Base-by-base conservation (phyloP, 2,329 filamentous ascomycete species). In the Graphilbum sp. region DNA sequence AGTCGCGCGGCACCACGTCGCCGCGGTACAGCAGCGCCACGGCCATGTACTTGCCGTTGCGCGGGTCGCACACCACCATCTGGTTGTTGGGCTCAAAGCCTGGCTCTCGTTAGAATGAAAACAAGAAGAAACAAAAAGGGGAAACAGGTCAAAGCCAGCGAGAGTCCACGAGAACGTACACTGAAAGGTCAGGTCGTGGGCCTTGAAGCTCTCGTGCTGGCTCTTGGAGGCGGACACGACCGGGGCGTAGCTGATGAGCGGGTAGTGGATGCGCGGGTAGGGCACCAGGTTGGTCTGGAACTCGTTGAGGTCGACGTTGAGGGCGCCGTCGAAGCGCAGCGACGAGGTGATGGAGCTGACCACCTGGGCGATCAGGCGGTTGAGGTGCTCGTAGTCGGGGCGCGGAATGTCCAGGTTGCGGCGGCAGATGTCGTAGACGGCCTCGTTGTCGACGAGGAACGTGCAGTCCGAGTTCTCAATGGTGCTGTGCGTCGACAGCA, bases 201-300 rank as follows among this genome's bases (percentile, higher is more conserved):
- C 78, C 67, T 84, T 85, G 74, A 87, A 87, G 66, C 79, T 84
- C 66, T 90, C 83, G 54, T 90, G 83, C 35, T 76, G 72, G 59
- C 79, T 84, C 71, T 82, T 83, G 64, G 71, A 67, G 42, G 75
- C 73, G 18, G 75, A 80, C 46, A 81, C 67, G 49, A 82, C 76
- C 24, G 76, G 76, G 11, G 77, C 75, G 53, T 81, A 81, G 62
- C 72, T 77, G 62, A 81, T 79, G 34, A 81, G 61, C 37, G 77
- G 77, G 59, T 79, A 82, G 64, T 81, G 76, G 47, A 82, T 81
- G 56, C 76, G 75, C 27, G 76, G 76, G 58, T 78, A 81, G 20
- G 76, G 76, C 38, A 81, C 77, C 60, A 82, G 54, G 64, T 81
- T 81, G 56, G 76, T 81, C 67, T 81, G 77, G 68, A 82, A 81